Conservation (phyloP, 2,329 filamentous ascomycete genomes). For the Sclerotinia trifoliorum region DNA sequence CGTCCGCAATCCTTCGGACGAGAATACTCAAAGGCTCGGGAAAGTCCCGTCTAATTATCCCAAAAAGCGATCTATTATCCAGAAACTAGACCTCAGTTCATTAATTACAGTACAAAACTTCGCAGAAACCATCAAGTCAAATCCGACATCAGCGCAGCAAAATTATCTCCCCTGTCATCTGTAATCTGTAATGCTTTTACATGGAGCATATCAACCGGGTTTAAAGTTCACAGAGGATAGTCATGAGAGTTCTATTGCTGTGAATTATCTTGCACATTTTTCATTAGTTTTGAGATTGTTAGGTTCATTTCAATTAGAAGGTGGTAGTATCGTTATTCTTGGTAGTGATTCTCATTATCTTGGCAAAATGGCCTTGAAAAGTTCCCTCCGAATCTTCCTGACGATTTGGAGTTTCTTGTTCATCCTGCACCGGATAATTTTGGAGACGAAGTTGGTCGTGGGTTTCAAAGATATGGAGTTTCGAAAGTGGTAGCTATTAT, state of each 20-base stretch:
- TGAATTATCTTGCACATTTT: slow-evolving; percentile 44
- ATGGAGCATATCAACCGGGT: slow-evolving; percentile 41
- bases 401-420: slow-evolving; percentile 3
- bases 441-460: background rate
- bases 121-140: slow-evolving; percentile 34
- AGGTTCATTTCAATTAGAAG: slow-evolving; percentile 28
- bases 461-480: slow-evolving; percentile 11
- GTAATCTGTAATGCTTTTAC: slow-evolving; percentile 46
- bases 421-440: background rate
- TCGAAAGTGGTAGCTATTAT: slow-evolving; percentile 6
- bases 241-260: slow-evolving; percentile 44
- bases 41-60: slow-evolving; percentile 31
- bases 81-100: slow-evolving; percentile 41
- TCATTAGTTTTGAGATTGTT: slow-evolving; percentile 43
- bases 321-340: slow-evolving; percentile 39
- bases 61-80: slow-evolving; percentile 37
- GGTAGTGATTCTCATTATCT: slow-evolving; percentile 6
- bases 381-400: background rate
- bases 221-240: slow-evolving; percentile 42
- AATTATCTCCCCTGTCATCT: slow-evolving; percentile 40
- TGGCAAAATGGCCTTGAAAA: slow-evolving; percentile 5
- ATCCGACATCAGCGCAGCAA: slow-evolving; percentile 38
- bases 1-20: slow-evolving; percentile 39
- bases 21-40: slow-evolving; percentile 37
- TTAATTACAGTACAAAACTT: slow-evolving; percentile 42